phyloP scores from a whole-genome alignment of 148 eudicot genomes.

The Diospyros lotus region DNA sequence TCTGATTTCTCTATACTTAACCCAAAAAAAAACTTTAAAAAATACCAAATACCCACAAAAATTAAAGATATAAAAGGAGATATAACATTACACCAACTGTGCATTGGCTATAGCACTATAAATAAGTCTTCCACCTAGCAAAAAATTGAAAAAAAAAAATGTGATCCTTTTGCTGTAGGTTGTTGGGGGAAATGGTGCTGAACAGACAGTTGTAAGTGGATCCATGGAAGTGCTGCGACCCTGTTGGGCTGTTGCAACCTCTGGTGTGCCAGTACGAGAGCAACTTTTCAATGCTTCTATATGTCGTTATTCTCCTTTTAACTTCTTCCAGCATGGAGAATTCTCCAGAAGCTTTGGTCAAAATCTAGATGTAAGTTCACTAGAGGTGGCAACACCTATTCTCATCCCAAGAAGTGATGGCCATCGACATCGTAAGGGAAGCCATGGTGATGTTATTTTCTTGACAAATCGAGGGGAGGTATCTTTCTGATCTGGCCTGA shows the following conservation, averaged over 20 bases:
- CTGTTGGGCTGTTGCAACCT: slow-evolving; percentile 98
- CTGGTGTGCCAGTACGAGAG: slow-evolving; percentile 97
- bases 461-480: slow-evolving; percentile 97
- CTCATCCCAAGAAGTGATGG: slow-evolving; percentile 83
- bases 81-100: background rate
- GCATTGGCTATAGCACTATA: no score
- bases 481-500: slow-evolving; percentile 15
- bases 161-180: slow-evolving; percentile 41
- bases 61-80: background rate
- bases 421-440: slow-evolving; percentile 77
- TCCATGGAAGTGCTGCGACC: slow-evolving; percentile 98
- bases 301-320: slow-evolving; percentile 79
- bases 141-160: no score
- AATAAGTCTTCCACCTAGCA: no score
- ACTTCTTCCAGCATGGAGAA: slow-evolving; percentile 78
- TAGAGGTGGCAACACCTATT: slow-evolving; percentile 96
- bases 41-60: background rate
- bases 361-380: slow-evolving; percentile 55
- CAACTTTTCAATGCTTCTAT: slow-evolving; percentile 97
- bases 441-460: slow-evolving; percentile 92
- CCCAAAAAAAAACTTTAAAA: background rate
- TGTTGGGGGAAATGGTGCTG: slow-evolving; percentile 95
- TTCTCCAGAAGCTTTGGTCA: slow-evolving; percentile 70
- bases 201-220: slow-evolving; percentile 90
- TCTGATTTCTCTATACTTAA: background rate